Percentiles rank a stretch among this genome's conserved stretches.
phyloP scores from a whole-genome alignment of 768 basidiomycete species.

The Boletus huronensis region DNA sequence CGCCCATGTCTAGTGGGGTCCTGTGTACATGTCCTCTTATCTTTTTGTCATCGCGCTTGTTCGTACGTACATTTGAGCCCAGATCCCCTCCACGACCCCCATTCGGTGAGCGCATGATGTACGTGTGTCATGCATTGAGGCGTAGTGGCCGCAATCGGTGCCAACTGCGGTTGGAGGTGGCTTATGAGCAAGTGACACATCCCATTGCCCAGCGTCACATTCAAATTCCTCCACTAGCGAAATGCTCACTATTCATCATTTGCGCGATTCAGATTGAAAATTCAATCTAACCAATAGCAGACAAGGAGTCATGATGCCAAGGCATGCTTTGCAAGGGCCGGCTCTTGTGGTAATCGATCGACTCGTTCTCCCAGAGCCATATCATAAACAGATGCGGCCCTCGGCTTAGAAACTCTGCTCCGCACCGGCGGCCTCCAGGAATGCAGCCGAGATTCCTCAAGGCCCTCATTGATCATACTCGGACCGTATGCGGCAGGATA shows the following conservation, averaged over 20 bases:
- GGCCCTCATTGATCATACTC: background rate
- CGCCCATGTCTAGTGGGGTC: constrained; percentile 19
- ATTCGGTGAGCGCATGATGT: constrained; percentile 1
- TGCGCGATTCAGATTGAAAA: background rate
- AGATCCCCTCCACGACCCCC: constrained; percentile 8
- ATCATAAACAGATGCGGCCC: background rate
- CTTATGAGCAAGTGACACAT: background rate
- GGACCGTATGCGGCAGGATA: background rate
- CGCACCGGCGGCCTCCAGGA: background rate
- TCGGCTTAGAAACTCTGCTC: background rate
- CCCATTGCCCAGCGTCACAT: background rate
- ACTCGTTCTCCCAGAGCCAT: background rate
- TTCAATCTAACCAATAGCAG: background rate
- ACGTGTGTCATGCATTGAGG: constrained; percentile 6
- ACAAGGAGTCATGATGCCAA: background rate
- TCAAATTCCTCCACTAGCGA: background rate
- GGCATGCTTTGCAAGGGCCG: constrained; percentile 1
- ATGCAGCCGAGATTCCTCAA: background rate
- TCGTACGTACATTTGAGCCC: constrained; percentile 17
- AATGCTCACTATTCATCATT: too few relatives aligned
- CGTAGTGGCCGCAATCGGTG: background rate
- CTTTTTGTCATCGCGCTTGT: background rate
- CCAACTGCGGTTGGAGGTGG: background rate
- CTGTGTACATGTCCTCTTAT: constrained; percentile 17
- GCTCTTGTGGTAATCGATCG: background rate